Percentiles rank a stretch among this genome's conserved stretches.
These are phyloP conservation scores for Pelargonium nanum DNA, from an alignment of 345 rosid genomes.

Conservation along the genomic window DNA sequence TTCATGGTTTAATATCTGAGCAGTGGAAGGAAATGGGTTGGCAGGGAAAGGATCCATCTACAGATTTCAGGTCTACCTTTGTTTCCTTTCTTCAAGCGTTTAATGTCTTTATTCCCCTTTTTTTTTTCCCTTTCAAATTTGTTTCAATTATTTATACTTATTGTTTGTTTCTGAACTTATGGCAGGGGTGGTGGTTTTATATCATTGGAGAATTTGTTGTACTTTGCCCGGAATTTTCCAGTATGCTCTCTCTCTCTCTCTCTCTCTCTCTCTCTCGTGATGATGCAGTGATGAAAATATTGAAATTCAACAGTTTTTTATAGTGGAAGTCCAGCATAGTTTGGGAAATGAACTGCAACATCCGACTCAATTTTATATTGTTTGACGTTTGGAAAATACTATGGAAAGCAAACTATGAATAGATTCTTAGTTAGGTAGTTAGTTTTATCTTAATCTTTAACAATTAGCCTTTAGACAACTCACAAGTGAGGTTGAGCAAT, in stretches of 20 bases:
- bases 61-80: slow-evolving; percentile 74
- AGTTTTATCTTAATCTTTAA: not conserved
- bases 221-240: slow-evolving; percentile 76
- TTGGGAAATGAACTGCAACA: not conserved
- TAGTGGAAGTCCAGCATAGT: not conserved
- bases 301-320: not conserved
- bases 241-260: slow-evolving; percentile 26
- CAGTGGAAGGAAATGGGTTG: slow-evolving; percentile 99
- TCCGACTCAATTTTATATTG: not conserved
- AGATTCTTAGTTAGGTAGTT: not conserved
- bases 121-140: not conserved
- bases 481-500: not conserved
- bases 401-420: not conserved
- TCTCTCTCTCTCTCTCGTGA: slow-evolving; percentile 5
- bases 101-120: not conserved
- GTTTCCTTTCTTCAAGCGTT: not conserved
- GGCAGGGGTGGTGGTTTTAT: slow-evolving; percentile 98
- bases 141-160: not conserved
- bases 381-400: not conserved
- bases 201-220: slow-evolving; percentile 90
- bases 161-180: slow-evolving; percentile 15
- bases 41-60: slow-evolving; percentile 99
- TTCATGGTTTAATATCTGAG: slow-evolving; percentile 75
- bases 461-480: not conserved
- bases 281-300: no score